Percentiles rank a stretch among this genome's conserved stretches.
Conservation (phyloP, 768 basidiomycete species). For the Multifurca ochricompacta region DNA sequence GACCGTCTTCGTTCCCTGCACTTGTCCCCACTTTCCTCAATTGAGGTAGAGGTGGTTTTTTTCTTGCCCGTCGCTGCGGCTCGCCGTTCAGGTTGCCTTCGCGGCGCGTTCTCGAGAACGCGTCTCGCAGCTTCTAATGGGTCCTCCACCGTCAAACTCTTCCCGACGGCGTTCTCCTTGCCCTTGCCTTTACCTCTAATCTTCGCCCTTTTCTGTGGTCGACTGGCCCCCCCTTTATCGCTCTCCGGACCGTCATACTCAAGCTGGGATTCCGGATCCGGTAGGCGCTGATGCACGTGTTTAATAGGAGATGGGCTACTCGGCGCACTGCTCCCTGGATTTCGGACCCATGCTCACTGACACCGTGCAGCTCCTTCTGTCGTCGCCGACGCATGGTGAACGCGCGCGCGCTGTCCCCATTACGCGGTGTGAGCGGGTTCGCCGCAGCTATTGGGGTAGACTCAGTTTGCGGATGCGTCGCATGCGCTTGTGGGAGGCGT, state of each 20-base stretch:
- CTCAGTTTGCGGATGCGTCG: not conserved
- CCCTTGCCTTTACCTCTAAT: slow-evolving; percentile 18
- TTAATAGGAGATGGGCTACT: slow-evolving; percentile 22
- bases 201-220: slow-evolving; percentile 29
- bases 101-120: slow-evolving; percentile 11
- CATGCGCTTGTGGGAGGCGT: slow-evolving; percentile 10
- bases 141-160: slow-evolving; percentile 28
- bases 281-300: slow-evolving; percentile 4
- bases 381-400: slow-evolving; percentile 20
- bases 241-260: slow-evolving; percentile 12
- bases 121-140: slow-evolving; percentile 6
- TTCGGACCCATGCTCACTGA: slow-evolving; percentile 13
- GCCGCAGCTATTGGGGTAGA: not conserved
- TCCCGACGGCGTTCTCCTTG: slow-evolving; percentile 23
- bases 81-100: not conserved
- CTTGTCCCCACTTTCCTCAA: not conserved
- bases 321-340: slow-evolving; percentile 3
- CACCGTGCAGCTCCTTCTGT: slow-evolving; percentile 10
- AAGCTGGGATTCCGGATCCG: slow-evolving; percentile 5
- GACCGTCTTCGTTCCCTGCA: not conserved
- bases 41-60: not conserved
- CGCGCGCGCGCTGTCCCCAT: slow-evolving; percentile 12
- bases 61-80: not conserved
- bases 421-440: slow-evolving; percentile 15
- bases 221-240: slow-evolving; percentile 26